Conservation (phyloP, 2,329 filamentous ascomycete species). For the Incumbomyces lentus region DNA sequence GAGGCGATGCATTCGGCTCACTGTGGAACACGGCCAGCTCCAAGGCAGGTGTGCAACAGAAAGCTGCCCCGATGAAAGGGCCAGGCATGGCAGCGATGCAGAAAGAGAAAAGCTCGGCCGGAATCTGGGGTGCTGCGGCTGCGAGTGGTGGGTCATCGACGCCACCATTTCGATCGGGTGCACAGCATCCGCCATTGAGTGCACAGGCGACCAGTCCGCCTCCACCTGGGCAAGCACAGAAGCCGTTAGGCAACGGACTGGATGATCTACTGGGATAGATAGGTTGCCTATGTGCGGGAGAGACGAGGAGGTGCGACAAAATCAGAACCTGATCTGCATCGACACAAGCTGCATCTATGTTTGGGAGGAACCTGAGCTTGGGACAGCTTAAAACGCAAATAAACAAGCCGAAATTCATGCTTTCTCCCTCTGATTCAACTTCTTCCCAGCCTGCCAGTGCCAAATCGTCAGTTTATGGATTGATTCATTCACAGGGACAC, state of each 20-base stretch:
- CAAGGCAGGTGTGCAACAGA: constrained; percentile 60
- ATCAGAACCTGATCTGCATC: too few relatives aligned
- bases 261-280: constrained; percentile 38
- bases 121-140: constrained; percentile 76
- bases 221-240: constrained; percentile 27
- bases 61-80: constrained; percentile 53
- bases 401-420: too few relatives aligned
- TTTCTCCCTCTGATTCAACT: too few relatives aligned
- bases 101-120: constrained; percentile 93
- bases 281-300: too few relatives aligned
- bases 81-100: constrained; percentile 86
- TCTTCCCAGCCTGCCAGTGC: too few relatives aligned
- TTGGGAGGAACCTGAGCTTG: too few relatives aligned
- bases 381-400: too few relatives aligned
- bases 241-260: constrained; percentile 27
- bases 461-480: too few relatives aligned
- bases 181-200: neutral
- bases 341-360: too few relatives aligned
- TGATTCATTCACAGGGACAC: too few relatives aligned
- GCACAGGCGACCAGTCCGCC: neutral
- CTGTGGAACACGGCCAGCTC: constrained; percentile 64
- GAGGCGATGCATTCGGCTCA: constrained; percentile 79
- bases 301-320: too few relatives aligned
- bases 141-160: constrained; percentile 33
- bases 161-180: constrained; percentile 26